Evolutionary conservation across 108 stramenopile genomes (phyloP).

Genomic region (Discostella stelligeroides): DNA sequence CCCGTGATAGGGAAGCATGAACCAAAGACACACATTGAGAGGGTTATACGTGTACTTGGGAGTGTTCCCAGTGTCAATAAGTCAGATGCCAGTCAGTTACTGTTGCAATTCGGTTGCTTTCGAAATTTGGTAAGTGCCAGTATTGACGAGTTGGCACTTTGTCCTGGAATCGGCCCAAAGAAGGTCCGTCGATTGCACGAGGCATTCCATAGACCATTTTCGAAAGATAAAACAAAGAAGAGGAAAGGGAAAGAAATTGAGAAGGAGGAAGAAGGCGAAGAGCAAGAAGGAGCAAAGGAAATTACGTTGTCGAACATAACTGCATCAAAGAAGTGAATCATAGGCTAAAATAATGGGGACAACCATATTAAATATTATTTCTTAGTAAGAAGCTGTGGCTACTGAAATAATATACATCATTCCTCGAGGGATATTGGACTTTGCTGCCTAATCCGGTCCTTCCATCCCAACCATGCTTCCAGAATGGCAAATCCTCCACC

Average conservation of each 20-base stretch:
- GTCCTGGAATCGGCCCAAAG: slow-evolving; percentile 81
- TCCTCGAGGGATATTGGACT: too few relatives aligned
- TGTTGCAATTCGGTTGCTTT: slow-evolving; percentile 67
- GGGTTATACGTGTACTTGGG: slow-evolving; percentile 65
- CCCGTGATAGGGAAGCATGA: slow-evolving; percentile 77
- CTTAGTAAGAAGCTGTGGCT: too few relatives aligned
- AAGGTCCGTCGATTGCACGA: slow-evolving; percentile 78
- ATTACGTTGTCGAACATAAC: neutral
- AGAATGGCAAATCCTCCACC: slow-evolving; percentile 16
- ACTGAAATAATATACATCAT: too few relatives aligned
- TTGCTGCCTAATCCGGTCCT: slow-evolving; percentile 38
- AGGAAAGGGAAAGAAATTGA: slow-evolving; percentile 22
- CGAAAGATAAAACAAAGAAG: slow-evolving; percentile 37
- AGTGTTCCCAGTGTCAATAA: slow-evolving; percentile 73
- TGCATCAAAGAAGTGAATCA: neutral
- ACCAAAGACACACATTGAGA: slow-evolving; percentile 59
- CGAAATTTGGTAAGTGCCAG: slow-evolving; percentile 60
- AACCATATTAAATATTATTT: too few relatives aligned
- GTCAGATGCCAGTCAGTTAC: slow-evolving; percentile 75
- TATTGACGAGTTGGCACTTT: slow-evolving; percentile 75
- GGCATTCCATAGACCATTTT: slow-evolving; percentile 85
- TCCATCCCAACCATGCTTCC: slow-evolving; percentile 30
- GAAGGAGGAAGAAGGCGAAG: slow-evolving; percentile 8
- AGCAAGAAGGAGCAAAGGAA: neutral
- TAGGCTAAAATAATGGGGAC: too few relatives aligned